Evolutionary conservation across 108 stramenopile genomes (phyloP), one percentile per base, ranked within the genome.

Genomic region (Cyclostephanos invisitatus): DNA sequence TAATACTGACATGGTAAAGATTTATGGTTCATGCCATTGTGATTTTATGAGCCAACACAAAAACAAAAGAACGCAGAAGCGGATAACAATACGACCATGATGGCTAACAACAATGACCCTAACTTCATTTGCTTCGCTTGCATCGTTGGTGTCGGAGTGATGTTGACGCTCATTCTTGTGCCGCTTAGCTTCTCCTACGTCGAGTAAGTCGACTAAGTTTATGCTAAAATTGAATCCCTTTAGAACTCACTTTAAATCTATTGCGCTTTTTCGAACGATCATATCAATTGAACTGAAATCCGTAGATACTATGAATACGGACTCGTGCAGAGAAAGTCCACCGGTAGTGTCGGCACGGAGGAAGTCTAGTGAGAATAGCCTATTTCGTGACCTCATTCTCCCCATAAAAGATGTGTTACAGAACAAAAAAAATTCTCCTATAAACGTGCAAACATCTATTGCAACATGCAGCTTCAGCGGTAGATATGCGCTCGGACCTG

Each of bases 291-390:
- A n/a, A 35, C 17, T 29, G 32, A 59, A 35, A 28, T 32, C 22
- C 32, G 12, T 32, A 59, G 58, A 8, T 85, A 85, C 66, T 85
- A 77, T 51, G 81, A 85, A 35, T 85, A 83, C 63, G 85, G 82
- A 7, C 51, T 85, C n/a, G 62, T 47, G 20, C 68, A 83, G 38
- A 62, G 75, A 2, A 82, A 79, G 50, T 60, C 80, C 7, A 84
- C 80, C 15, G 80, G 84, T 20, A 54, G 70, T 9, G 77, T 85
- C 12, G 42, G 75, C 48, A 78, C 56, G 2, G 47, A 37, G 24
- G 10, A 54, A 58, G 81, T 85, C 46, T 85, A 82, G 51, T 53
- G 20, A 53, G 51, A 53, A 18, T 5, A 6, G 24, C 14, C n/a
- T 0, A 20, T 6, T 53, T 53, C 14, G 20, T 7, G 24, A 14